Conservation (phyloP, 176 grass and related monocot species). For the Lolium multiflorum region DNA sequence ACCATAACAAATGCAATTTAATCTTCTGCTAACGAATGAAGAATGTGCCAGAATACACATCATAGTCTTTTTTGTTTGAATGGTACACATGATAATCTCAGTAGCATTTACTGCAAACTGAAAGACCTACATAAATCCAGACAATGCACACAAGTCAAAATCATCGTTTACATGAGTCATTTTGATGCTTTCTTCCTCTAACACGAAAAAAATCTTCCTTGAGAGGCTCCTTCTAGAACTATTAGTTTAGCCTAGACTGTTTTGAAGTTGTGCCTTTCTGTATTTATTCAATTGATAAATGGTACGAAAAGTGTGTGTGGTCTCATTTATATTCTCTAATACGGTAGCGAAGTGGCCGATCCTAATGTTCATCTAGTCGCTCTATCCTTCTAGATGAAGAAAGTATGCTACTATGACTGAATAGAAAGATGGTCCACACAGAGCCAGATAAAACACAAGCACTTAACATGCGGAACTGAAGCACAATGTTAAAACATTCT, state of each 20-base stretch:
- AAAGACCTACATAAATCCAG: not conserved
- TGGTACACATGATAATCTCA: not conserved
- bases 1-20: conserved; percentile 41
- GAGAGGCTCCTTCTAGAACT: not conserved
- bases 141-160: not conserved
- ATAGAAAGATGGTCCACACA: not conserved
- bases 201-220: not conserved
- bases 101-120: not conserved
- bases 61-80: conserved; percentile 7
- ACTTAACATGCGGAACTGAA: conserved; percentile 3
- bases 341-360: not conserved
- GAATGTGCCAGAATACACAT: not conserved
- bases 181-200: not conserved
- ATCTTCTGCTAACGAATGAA: not conserved
- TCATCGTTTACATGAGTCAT: not conserved
- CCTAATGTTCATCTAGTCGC: not conserved
- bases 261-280: not conserved
- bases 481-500: not conserved
- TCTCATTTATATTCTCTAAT: not conserved
- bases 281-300: not conserved
- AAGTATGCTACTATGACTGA: not conserved
- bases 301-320: not conserved
- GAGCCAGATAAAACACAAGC: not conserved
- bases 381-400: not conserved
- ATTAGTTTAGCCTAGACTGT: conserved; percentile 8